Evolutionary conservation across 352 stramenopile genomes (phyloP).

Genomic region (Phytophthora melonis): DNA sequence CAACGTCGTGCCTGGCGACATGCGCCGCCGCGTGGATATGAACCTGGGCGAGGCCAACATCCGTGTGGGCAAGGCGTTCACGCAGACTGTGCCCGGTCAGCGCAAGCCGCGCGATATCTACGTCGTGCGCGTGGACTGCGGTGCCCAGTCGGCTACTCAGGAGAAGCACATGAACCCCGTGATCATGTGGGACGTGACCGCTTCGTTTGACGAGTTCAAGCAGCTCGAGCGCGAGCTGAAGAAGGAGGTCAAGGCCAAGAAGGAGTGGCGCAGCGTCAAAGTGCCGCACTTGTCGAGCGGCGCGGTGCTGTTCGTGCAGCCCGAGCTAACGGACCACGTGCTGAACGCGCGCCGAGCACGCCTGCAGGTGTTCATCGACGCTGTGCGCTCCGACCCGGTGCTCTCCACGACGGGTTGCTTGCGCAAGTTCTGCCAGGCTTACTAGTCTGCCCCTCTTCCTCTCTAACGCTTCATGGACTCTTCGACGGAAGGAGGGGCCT

Average conservation of each 20-base stretch:
- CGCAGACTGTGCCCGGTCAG: slow-evolving; percentile 43
- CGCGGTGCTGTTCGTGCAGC: slow-evolving; percentile 74
- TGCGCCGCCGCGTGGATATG: slow-evolving; percentile 63
- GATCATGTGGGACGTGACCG: slow-evolving; percentile 87
- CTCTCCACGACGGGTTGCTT: slow-evolving; percentile 59
- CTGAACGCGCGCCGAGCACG: slow-evolving; percentile 63
- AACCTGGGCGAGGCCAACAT: slow-evolving; percentile 63
- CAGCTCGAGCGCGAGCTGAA: slow-evolving; percentile 74
- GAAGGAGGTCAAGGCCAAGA: slow-evolving; percentile 69
- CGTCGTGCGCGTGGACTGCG: slow-evolving; percentile 80
- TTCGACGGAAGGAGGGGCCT: slow-evolving; percentile 41
- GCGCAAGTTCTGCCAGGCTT: slow-evolving; percentile 84
- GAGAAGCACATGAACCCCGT: slow-evolving; percentile 89
- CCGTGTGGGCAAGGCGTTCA: slow-evolving; percentile 81
- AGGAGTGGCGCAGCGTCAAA: slow-evolving; percentile 44
- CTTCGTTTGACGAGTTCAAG: slow-evolving; percentile 83
- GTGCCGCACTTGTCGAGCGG: slow-evolving; percentile 77
- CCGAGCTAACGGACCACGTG: slow-evolving; percentile 71
- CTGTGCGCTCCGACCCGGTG: slow-evolving; percentile 49
- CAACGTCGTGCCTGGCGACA: slow-evolving; percentile 66
- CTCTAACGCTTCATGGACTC: slow-evolving; percentile 5
- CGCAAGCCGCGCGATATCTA: slow-evolving; percentile 73
- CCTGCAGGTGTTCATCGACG: slow-evolving; percentile 75
- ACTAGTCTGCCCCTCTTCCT: slow-evolving; percentile 36
- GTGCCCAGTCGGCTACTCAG: slow-evolving; percentile 27